Evolutionary conservation across 768 basidiomycete genomes (phyloP).

Genomic region (Melanogaster broomeanus): DNA sequence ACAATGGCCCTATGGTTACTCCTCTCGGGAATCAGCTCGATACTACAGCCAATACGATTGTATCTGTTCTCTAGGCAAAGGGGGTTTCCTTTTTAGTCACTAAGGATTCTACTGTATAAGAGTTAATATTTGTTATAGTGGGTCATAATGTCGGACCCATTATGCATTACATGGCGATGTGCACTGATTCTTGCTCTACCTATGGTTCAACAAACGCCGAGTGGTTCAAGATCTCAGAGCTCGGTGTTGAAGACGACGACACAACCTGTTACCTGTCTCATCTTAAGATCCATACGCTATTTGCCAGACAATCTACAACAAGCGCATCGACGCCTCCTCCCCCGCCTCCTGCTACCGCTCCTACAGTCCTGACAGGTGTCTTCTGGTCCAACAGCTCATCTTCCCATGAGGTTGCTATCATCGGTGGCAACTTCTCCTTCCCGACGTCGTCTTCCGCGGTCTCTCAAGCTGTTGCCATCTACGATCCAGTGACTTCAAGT

Average conservation of each 20-base stretch:
- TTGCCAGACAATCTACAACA: constrained; percentile 52
- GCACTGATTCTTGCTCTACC: too few species aligned
- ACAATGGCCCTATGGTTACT: constrained; percentile 53
- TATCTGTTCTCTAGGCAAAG: constrained; percentile 31
- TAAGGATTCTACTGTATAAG: too few species aligned
- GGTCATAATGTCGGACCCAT: too few species aligned
- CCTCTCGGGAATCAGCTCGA: constrained; percentile 64
- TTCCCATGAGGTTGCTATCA: constrained; percentile 64
- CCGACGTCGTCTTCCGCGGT: constrained; percentile 37
- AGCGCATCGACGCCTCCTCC: constrained; percentile 57
- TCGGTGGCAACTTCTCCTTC: constrained; percentile 91
- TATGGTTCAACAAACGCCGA: too few species aligned
- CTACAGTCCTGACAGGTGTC: constrained; percentile 80
- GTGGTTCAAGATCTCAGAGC: too few species aligned
- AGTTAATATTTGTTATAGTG: too few species aligned
- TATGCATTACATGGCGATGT: too few species aligned
- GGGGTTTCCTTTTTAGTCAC: too few species aligned
- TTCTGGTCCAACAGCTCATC: constrained; percentile 88
- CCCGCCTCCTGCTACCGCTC: constrained; percentile 58
- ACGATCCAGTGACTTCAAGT: constrained; percentile 53
- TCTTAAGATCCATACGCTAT: constrained; percentile 43
- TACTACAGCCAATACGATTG: constrained; percentile 33
- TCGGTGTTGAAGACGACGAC: constrained; percentile 42
- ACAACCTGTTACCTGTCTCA: constrained; percentile 45
- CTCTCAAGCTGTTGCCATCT: constrained; percentile 67